Conservation (phyloP, 2,329 filamentous ascomycete species). For the Neophaeococcomyces aloes region DNA sequence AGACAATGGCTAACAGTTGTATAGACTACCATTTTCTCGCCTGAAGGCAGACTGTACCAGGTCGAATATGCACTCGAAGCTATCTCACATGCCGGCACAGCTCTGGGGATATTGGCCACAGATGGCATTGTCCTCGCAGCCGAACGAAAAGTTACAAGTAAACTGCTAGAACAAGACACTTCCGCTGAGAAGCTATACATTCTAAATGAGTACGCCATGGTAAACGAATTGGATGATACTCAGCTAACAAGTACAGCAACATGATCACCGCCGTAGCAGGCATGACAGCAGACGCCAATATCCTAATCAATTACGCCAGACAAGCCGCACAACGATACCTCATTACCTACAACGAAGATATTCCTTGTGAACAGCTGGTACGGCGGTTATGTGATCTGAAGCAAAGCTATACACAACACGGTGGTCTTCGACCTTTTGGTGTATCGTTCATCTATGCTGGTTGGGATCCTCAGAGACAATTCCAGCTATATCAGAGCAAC, state of each 20-base stretch:
- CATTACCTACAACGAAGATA: constrained; percentile 98
- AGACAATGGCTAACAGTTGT: constrained; percentile 5
- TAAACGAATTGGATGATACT: neutral
- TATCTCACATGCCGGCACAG: constrained; percentile 95
- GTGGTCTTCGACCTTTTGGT: constrained; percentile 93
- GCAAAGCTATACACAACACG: constrained; percentile 98
- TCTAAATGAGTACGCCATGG: constrained; percentile 70
- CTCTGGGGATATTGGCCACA: constrained; percentile 89
- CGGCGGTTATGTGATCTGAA: constrained; percentile 94
- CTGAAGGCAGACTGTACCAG: constrained; percentile 95
- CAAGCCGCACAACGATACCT: constrained; percentile 96
- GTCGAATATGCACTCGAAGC: constrained; percentile 98
- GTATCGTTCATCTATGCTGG: constrained; percentile 99
- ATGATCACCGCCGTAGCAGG: constrained; percentile 99
- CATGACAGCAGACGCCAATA: constrained; percentile 99
- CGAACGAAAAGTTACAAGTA: constrained; percentile 98
- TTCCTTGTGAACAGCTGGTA: constrained; percentile 96
- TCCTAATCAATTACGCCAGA: constrained; percentile 98
- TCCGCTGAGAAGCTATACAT: constrained; percentile 99
- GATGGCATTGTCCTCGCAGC: constrained; percentile 97
- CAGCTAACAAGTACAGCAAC: constrained; percentile 52
- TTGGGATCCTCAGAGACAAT: constrained; percentile 89
- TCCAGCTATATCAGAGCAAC: constrained; percentile 98
- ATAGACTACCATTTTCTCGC: constrained; percentile 98
- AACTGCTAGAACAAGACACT: constrained; percentile 97